Evolutionary conservation across 225 moss, liverwort and hornwort genomes (phyloP), one percentile per base, ranked within the genome.

Genomic region (Lunularia cruciata): DNA sequence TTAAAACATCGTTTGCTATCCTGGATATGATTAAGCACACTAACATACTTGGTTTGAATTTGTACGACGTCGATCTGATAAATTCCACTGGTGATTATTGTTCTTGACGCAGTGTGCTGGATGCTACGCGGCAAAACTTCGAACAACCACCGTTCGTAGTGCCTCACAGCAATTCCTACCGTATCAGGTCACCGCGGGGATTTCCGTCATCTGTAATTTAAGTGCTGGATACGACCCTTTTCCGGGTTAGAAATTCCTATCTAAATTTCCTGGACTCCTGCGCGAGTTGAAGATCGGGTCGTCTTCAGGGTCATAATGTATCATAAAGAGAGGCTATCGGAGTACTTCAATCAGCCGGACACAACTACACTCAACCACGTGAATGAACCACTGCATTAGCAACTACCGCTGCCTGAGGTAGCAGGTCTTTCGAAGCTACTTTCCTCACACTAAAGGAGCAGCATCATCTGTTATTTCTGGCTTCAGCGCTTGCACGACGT

Each of bases 131-230:
- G 40, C 38, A 55, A 45, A 27, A 35, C n/a, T 35, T 40, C 42
- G 69, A 69, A n/a, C 69, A 26, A 43, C 56, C 69, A 56, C 69
- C 69, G 14, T 69, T 69, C 36, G 69, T 43, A 8, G 67, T 67
- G 8, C 48, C 67, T 55, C 18, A 19, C 26, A 42, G 69, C 47
- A 69, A 36, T 57, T 56, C 40, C 27, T 23, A 68, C 20, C 52
- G 68, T 22, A 39, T 56, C 46, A 69, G 56, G 43, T 42, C 69
- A 9, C 39, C 69, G 13, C 55, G 39, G 42, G 7, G 38, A 11
- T 40, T 57, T 57, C 27, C n/a, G 39, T 69, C 56, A 39, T 40
- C 26, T 69, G 67, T 67, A 67, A 66, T 49, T 51, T 34, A 65
- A 47, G 19, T 48, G n/a, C 49, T 67, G 49, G 31, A 48, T 22